A percentile compares a stretch with the other conserved stretches of the same genome.
These are phyloP conservation scores for Rhodotorula sp. DNA, from an alignment of 1,284 basidiomycete genomes.

Conservation along the genomic window DNA sequence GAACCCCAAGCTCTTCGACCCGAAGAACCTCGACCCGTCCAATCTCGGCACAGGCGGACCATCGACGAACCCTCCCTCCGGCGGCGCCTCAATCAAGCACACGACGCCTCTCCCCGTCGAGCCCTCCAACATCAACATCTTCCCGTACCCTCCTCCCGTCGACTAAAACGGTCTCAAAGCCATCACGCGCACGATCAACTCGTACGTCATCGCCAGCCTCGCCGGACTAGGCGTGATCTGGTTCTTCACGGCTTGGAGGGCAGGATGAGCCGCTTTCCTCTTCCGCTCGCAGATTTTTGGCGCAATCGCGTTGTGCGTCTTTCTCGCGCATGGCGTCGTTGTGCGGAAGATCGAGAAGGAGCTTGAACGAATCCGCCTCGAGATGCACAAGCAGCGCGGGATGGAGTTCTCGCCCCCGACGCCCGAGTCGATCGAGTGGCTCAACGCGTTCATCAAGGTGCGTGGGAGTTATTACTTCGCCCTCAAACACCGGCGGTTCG, in stretches of 20 bases:
- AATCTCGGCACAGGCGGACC: conserved; percentile 29
- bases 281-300: conserved; percentile 52
- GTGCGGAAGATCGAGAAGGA: conserved; percentile 58
- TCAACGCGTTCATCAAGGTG: conserved; percentile 58
- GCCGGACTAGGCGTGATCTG: conserved; percentile 53
- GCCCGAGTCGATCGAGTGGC: conserved; percentile 40
- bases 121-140: conserved; percentile 57
- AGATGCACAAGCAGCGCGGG: conserved; percentile 29
- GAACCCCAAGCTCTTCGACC: conserved; percentile 47
- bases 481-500: too few species aligned
- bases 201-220: conserved; percentile 49
- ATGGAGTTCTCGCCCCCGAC: conserved; percentile 38
- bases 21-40: conserved; percentile 43
- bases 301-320: conserved; percentile 49
- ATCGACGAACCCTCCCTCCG: conserved; percentile 41
- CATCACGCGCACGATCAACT: conserved; percentile 49
- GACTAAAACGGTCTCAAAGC: conserved; percentile 49
- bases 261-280: conserved; percentile 54
- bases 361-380: conserved; percentile 49
- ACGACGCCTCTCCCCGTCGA: conserved; percentile 54
- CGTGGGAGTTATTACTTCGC: too few species aligned
- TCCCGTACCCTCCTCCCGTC: conserved; percentile 59
- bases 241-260: conserved; percentile 57
- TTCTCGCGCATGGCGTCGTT: conserved; percentile 53
- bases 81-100: conserved; percentile 28